Conservation (phyloP, 2,329 filamentous ascomycete species). For the Zymoseptoria tritici region DNA sequence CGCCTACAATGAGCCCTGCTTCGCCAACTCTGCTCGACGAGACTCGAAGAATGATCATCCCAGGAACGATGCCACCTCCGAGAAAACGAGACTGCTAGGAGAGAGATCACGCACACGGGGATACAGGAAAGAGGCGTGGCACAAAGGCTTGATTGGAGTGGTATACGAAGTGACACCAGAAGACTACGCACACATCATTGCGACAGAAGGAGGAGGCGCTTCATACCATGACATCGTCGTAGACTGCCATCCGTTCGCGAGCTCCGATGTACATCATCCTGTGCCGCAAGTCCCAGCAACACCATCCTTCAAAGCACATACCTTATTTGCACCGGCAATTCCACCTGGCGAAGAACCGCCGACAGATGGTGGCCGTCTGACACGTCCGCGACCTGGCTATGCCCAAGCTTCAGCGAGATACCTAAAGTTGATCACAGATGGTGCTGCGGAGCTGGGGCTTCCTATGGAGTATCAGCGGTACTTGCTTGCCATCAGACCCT, state of each 20-base stretch:
- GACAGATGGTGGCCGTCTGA: conserved; percentile 36
- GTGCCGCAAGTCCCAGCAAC: conserved; percentile 59
- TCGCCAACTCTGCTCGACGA: conserved; percentile 68
- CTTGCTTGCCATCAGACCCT: conserved; percentile 61
- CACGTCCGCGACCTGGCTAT: conserved; percentile 60
- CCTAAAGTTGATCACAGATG: conserved; percentile 68
- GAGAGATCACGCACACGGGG: conserved; percentile 10
- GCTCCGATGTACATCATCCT: conserved; percentile 41
- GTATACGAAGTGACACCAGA: conserved; percentile 85
- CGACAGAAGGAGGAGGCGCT: conserved; percentile 79
- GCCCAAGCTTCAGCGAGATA: conserved; percentile 81
- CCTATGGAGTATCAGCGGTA: conserved; percentile 71
- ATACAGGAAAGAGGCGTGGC: conserved; percentile 58
- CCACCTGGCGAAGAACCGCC: conserved; percentile 25
- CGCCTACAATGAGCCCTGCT: conserved; percentile 84
- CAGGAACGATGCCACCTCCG: background rate
- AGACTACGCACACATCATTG: conserved; percentile 81
- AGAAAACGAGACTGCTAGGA: conserved; percentile 30
- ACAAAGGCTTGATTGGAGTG: conserved; percentile 79
- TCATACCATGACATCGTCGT: conserved; percentile 80
- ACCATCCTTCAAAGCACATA: conserved; percentile 71
- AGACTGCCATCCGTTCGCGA: conserved; percentile 63
- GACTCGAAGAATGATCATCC: conserved; percentile 33
- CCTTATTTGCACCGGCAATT: conserved; percentile 61
- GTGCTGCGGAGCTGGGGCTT: conserved; percentile 71